Evolutionary conservation across 768 basidiomycete species (phyloP), one percentile per base, ranked within the genome.

Genomic region (Leccinum aurantiacum): DNA sequence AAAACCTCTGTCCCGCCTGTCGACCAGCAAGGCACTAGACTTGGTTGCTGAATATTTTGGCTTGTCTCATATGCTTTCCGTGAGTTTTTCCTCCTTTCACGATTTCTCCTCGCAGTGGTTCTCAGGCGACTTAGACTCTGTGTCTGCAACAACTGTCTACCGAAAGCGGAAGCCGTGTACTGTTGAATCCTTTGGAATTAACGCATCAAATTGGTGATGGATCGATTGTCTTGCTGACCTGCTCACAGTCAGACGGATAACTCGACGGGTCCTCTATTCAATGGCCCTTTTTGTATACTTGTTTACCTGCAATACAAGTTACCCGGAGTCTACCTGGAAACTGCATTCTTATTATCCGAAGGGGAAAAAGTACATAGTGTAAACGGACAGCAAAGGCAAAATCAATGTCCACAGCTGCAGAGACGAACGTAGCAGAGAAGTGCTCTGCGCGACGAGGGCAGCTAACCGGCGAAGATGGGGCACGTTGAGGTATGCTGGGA

Each of bases 401-500:
- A 19, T 53, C 56, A 57, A 57, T 19, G 55, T 60, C 44, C 25
- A 53, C 24, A 44, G 17, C 49, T 27, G 27, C 27, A 27, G 27
- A 27, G 27, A 27, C 27, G 27, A 27, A 27, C 27, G 8, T 27
- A 27, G 27, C 27, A 27, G 27, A 27, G 27, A 27, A 35, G 5
- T 25, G 44, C 56, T 63, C 69, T 83, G 90, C 74, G 89, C 87
- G 65, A 94, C 92, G 67, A 94, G 79, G 65, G 92, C 90, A 62
- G 93, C 93, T 70, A 94, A 80, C 66, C 93, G 87, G 68, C 93
- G 84, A 64, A 95, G 82, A 76, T 94, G 92, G 33, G 92, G 89
- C 59, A 95, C 90, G 69, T 90, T 93, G 68, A 95, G 83, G 70
- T 93, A 94, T 66, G 93, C 90, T 46, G 93, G 93, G 27, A 95